Percentiles rank a stretch among this genome's conserved stretches.
Evolutionary conservation across 345 rosid genomes (phyloP).

Genomic region (Arabidopsis suecica): DNA sequence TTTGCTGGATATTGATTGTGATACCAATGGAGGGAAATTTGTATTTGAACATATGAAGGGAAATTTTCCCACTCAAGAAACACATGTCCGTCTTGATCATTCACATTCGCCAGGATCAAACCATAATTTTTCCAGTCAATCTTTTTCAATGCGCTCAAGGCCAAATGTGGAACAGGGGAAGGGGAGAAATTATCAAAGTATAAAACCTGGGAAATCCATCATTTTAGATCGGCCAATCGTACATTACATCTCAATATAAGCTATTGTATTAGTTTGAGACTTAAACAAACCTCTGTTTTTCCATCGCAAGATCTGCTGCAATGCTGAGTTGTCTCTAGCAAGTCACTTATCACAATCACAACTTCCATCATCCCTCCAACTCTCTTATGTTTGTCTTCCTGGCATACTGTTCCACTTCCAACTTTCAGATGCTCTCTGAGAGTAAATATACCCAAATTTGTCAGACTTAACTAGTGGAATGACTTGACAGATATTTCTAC

Average conservation of each 20-base stretch:
- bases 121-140: slow-evolving; percentile 92
- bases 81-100: slow-evolving; percentile 55
- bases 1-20: slow-evolving; percentile 66
- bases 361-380: slow-evolving; percentile 66
- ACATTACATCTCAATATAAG: slow-evolving; percentile 7
- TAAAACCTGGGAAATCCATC: slow-evolving; percentile 58
- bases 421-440: slow-evolving; percentile 72
- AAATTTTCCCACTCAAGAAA: slow-evolving; percentile 74
- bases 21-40: slow-evolving; percentile 73
- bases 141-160: slow-evolving; percentile 62
- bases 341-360: slow-evolving; percentile 67
- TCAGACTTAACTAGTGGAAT: slow-evolving; percentile 10
- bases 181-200: slow-evolving; percentile 73
- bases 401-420: slow-evolving; percentile 67
- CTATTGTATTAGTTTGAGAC: slow-evolving; percentile 7
- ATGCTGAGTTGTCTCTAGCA: slow-evolving; percentile 50
- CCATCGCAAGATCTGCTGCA: slow-evolving; percentile 52
- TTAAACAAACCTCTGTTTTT: slow-evolving; percentile 70
- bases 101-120: slow-evolving; percentile 54
- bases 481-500: slow-evolving; percentile 18
- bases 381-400: slow-evolving; percentile 53
- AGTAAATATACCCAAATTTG: slow-evolving; percentile 22
- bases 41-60: slow-evolving; percentile 57
- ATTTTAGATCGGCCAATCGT: slow-evolving; percentile 29
- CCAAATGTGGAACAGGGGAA: slow-evolving; percentile 53